Conservation (phyloP, 1,284 basidiomycete species). For the Singerocomus inundabilis region DNA sequence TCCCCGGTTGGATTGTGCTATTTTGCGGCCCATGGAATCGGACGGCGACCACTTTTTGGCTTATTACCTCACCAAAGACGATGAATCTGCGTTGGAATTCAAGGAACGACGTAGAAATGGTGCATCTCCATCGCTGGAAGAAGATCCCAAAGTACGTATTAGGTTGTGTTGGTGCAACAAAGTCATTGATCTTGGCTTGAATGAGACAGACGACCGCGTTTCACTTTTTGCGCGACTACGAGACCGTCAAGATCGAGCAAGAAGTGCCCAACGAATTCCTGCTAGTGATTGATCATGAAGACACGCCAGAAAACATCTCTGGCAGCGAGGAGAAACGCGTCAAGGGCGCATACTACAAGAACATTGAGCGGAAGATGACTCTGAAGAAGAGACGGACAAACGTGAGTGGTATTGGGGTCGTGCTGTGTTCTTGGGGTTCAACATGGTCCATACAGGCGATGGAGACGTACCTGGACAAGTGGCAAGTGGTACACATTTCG, state of each 20-base stretch:
- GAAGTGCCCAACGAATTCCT: constrained; percentile 84
- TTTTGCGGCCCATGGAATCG: constrained; percentile 83
- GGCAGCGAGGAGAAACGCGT: constrained; percentile 31
- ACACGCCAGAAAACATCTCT: constrained; percentile 26
- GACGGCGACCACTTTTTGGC: constrained; percentile 85
- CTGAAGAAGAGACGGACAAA: constrained; percentile 83
- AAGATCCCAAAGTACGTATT: constrained; percentile 45
- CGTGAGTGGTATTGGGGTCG: too few species aligned
- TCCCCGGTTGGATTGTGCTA: constrained; percentile 78
- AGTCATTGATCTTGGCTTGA: background rate
- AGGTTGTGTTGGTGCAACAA: background rate
- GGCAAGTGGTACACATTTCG: constrained; percentile 71
- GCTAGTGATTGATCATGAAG: constrained; percentile 70
- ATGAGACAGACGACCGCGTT: constrained; percentile 58
- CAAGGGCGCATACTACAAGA: constrained; percentile 84
- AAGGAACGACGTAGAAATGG: constrained; percentile 47
- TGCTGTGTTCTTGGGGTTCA: background rate
- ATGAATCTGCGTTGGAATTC: constrained; percentile 62
- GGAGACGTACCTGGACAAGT: constrained; percentile 73
- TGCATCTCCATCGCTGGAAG: constrained; percentile 44
- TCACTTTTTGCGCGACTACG: constrained; percentile 77
- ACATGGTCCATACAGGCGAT: constrained; percentile 41
- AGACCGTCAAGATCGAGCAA: constrained; percentile 79
- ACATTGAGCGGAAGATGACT: constrained; percentile 81
- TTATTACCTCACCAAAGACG: constrained; percentile 84